phyloP scores from a whole-genome alignment of 441 rosid genomes.

The Brassica balearica region DNA sequence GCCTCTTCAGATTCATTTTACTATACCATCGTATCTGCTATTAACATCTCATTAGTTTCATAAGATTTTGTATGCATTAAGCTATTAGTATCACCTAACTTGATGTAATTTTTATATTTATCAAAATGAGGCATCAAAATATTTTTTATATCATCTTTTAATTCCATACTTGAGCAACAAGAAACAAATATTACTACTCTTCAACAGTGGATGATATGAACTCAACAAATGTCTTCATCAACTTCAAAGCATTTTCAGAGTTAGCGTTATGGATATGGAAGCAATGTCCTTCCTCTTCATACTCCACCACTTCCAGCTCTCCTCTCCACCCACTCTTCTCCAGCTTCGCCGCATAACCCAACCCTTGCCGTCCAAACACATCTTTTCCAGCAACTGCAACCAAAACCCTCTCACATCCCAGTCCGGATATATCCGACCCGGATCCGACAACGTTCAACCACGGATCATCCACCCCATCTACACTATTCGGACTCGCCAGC shows the following conservation, averaged over 20 bases:
- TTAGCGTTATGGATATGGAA: constrained; percentile 45
- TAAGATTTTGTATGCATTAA: too few relatives aligned
- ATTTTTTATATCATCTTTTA: background rate
- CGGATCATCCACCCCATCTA: constrained; percentile 55
- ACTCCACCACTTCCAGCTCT: constrained; percentile 41
- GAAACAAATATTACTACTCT: background rate
- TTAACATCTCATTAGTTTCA: too few relatives aligned
- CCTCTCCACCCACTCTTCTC: constrained; percentile 54
- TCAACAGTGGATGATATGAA: constrained; percentile 28
- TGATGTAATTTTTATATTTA: background rate
- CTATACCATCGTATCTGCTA: too few relatives aligned
- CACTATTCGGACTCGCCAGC: constrained; percentile 34
- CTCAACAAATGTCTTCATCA: constrained; percentile 37
- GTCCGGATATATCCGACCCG: constrained; percentile 32
- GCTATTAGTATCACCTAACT: background rate
- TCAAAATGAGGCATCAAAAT: background rate
- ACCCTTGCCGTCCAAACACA: constrained; percentile 42
- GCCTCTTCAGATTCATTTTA: too few relatives aligned
- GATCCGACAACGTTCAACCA: constrained; percentile 45
- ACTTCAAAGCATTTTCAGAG: constrained; percentile 37
- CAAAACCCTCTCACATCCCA: constrained; percentile 47
- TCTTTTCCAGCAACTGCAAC: constrained; percentile 53
- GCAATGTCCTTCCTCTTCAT: constrained; percentile 48
- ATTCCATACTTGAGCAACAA: constrained; percentile 16
- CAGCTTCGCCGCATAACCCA: constrained; percentile 43